These are phyloP conservation scores for Leptomonas seymouri DNA, from an alignment of 208 protist species.

Conservation along the genomic window DNA sequence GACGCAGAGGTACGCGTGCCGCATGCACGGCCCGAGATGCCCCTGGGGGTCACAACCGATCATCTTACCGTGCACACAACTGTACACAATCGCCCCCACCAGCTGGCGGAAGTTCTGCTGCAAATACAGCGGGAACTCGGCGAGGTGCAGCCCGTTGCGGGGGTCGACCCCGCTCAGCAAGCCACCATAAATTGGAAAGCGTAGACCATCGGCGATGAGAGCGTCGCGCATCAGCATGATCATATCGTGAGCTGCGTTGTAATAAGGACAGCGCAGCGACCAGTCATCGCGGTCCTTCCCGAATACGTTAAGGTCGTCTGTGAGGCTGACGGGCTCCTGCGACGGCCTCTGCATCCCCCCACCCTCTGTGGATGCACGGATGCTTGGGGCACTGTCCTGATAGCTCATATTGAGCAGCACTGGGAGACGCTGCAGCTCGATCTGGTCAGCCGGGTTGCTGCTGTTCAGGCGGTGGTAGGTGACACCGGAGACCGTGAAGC, in stretches of 20 bases:
- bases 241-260: conserved; percentile 24
- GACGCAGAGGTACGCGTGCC: conserved; percentile 46
- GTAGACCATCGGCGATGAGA: conserved; percentile 43
- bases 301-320: conserved; percentile 36
- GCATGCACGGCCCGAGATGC: conserved; percentile 29
- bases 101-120: conserved; percentile 31
- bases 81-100: conserved; percentile 41
- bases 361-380: conserved; percentile 23
- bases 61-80: conserved; percentile 39
- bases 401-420: conserved; percentile 21
- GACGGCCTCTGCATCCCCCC: conserved; percentile 12
- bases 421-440: conserved; percentile 32
- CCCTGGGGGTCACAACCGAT: conserved; percentile 34
- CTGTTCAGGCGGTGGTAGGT: conserved; percentile 27
- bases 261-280: conserved; percentile 30
- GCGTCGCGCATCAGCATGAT: conserved; percentile 39
- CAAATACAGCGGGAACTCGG: conserved; percentile 40
- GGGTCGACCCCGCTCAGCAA: conserved; percentile 41
- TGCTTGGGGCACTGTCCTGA: conserved; percentile 13
- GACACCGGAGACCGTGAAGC: conserved; percentile 32
- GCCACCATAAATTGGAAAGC: conserved; percentile 38
- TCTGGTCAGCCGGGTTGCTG: conserved; percentile 12
- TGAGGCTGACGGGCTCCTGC: conserved; percentile 14
- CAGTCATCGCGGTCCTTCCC: conserved; percentile 32
- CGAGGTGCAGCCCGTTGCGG: conserved; percentile 44